Evolutionary conservation across 768 basidiomycete genomes (phyloP).

Genomic region (Kockovaella imperatae): DNA sequence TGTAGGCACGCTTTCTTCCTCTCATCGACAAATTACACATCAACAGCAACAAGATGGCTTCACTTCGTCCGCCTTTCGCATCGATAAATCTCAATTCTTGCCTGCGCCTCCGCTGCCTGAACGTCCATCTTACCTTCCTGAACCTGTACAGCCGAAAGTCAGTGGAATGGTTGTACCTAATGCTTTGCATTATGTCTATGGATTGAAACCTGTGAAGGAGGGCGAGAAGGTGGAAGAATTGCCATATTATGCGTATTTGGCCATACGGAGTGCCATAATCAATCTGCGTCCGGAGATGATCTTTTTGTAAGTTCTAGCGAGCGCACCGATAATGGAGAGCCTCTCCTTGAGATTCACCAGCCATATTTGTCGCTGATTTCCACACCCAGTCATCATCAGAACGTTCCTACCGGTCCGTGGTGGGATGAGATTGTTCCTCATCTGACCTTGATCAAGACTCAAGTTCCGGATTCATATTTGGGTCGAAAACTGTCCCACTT

Average conservation of each 20-base stretch:
- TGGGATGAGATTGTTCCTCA: conserved; percentile 39
- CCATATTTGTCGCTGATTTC: not conserved
- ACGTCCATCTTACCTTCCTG: conserved; percentile 25
- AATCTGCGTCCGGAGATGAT: conserved; percentile 41
- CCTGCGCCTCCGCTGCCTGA: conserved; percentile 14
- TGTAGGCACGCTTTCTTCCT: not conserved
- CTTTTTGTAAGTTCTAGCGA: conserved; percentile 34
- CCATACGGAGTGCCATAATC: conserved; percentile 42
- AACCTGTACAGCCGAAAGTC: conserved; percentile 22
- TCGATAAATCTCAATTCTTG: conserved; percentile 19
- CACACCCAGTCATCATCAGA: conserved; percentile 39
- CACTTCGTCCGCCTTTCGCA: conserved; percentile 18
- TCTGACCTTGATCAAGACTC: conserved; percentile 38
- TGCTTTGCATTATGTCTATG: conserved; percentile 44
- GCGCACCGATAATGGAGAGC: not conserved
- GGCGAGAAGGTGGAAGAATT: conserved; percentile 36
- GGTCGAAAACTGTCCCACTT: conserved; percentile 39
- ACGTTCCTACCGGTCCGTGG: conserved; percentile 44
- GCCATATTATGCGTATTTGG: conserved; percentile 46
- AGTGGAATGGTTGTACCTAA: conserved; percentile 38
- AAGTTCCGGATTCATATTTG: conserved; percentile 31
- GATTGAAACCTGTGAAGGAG: conserved; percentile 31
- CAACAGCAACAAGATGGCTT: not conserved
- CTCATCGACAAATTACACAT: not conserved
- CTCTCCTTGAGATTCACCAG: not conserved